Evolutionary conservation across 345 rosid species (phyloP), one percentile per base, ranked within the genome.

Genomic region (Citrus medica): DNA sequence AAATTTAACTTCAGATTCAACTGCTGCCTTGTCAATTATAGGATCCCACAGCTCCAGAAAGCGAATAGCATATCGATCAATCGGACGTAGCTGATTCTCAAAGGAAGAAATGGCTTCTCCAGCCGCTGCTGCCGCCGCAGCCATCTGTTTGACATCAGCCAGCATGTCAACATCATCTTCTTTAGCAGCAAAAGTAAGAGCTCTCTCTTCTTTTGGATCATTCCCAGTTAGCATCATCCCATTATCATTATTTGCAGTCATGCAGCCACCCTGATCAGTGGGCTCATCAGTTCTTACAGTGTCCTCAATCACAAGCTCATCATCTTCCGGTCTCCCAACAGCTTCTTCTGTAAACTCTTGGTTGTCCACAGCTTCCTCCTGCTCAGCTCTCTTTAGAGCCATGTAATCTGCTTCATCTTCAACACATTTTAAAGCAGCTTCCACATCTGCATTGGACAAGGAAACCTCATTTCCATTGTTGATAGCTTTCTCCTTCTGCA

Each of bases 381-480:
- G 90, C 84, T 94, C 99, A 32, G 92, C 99, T 88, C 85, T 94
- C 88, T 97, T 97, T 80, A 97, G 82, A 79, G 99, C 99, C 98
- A 97, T 94, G 86, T 94, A 97, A 87, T 97, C 99, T 82, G 99
- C 99, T 83, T 97, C 99, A 89, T 97, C 99, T 90, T 97, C 99
- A 6, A 92, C 99, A 81, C 86, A 82, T 83, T 97, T 94, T 71
- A 97, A 83, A 81, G 98, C 99, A 90, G 98, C 99, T 84, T 97
- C 99, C 77, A 97, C 94, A 82, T 97, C 99, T 46, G 93, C 97
- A 85, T 87, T 90, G 61, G 99, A 97, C 73, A 92, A 72, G 78
- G 95, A 84, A 78, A 83, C 84, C 73, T 90, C 93, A 21, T 60
- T 78, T 76, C 87, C 93, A 82, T 80, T 80, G 80, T 59, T 65